A percentile compares a stretch with the other conserved stretches of the same genome.
phyloP scores from a whole-genome alignment of 306 rosid genomes.

The Myrica gale region DNA sequence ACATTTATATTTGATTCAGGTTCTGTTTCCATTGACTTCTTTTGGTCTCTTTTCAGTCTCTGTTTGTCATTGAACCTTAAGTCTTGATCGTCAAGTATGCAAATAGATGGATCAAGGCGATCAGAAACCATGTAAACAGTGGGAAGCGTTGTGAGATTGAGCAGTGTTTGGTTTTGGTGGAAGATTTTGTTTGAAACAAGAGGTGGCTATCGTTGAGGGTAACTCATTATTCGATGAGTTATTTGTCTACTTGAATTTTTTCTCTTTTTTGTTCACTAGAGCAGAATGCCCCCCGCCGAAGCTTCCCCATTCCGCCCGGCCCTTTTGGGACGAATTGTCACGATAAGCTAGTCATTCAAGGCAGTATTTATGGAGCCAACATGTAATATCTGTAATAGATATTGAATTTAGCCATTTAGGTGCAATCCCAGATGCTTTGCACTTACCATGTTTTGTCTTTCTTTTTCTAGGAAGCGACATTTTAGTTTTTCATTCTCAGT shows the following conservation, averaged over 20 bases:
- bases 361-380: too few species aligned
- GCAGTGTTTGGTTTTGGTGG: constrained; percentile 30
- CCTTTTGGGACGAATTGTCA: too few species aligned
- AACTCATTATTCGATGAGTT: constrained; percentile 31
- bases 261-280: neutral
- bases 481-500: too few species aligned
- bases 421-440: too few species aligned
- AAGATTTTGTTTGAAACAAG: constrained; percentile 44
- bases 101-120: constrained; percentile 25
- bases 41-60: constrained; percentile 49
- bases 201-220: constrained; percentile 37
- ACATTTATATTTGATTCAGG: neutral
- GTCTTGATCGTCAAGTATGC: constrained; percentile 19
- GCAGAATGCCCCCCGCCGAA: too few species aligned
- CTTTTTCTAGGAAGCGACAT: too few species aligned
- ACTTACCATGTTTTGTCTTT: too few species aligned
- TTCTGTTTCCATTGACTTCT: constrained; percentile 6
- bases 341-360: too few species aligned
- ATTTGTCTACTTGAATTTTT: constrained; percentile 1
- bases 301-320: too few species aligned
- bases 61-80: constrained; percentile 71
- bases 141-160: constrained; percentile 31
- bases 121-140: constrained; percentile 20
- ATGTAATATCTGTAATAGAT: too few species aligned
- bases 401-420: too few species aligned